Conservation (phyloP, 164 flowering plant species). For the Pachysandra terminalis region DNA sequence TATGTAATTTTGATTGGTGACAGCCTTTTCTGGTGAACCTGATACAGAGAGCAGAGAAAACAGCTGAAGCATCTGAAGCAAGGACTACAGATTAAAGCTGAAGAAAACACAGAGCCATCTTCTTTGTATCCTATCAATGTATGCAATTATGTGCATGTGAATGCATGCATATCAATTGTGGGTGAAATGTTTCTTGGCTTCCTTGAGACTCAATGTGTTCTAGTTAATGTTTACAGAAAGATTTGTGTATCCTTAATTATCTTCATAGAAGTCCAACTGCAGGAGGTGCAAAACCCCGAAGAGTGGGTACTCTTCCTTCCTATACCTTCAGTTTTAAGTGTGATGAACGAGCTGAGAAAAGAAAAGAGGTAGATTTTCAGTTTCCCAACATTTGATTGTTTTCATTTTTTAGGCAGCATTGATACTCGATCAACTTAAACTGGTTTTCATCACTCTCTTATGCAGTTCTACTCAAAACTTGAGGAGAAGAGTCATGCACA, state of each 20-base stretch:
- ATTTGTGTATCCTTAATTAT: constrained; percentile 41
- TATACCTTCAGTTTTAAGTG: constrained; percentile 87
- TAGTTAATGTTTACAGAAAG: neutral
- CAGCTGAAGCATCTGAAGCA: constrained; percentile 39
- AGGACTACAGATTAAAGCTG: constrained; percentile 32
- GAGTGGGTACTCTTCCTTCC: constrained; percentile 61
- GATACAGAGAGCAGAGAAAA: constrained; percentile 60
- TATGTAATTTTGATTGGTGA: neutral
- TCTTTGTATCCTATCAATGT: constrained; percentile 63
- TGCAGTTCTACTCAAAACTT: constrained; percentile 81
- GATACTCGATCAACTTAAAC: constrained; percentile 1
- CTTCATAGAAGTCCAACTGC: constrained; percentile 48
- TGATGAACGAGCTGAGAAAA: constrained; percentile 87
- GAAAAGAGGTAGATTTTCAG: constrained; percentile 67
- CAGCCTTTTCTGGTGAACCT: constrained; percentile 7
- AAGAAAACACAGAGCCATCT: constrained; percentile 37
- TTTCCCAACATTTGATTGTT: neutral
- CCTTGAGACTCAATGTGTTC: neutral
- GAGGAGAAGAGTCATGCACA: constrained; percentile 87
- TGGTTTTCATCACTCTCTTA: constrained; percentile 6
- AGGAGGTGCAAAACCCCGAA: constrained; percentile 50
- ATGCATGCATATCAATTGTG: too few relatives aligned
- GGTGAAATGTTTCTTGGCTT: neutral
- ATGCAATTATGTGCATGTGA: neutral
- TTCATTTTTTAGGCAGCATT: too few relatives aligned